Evolutionary conservation across 208 protist genomes (phyloP), one percentile per base, ranked within the genome.

Genomic region (Trypanosoma avium): DNA sequence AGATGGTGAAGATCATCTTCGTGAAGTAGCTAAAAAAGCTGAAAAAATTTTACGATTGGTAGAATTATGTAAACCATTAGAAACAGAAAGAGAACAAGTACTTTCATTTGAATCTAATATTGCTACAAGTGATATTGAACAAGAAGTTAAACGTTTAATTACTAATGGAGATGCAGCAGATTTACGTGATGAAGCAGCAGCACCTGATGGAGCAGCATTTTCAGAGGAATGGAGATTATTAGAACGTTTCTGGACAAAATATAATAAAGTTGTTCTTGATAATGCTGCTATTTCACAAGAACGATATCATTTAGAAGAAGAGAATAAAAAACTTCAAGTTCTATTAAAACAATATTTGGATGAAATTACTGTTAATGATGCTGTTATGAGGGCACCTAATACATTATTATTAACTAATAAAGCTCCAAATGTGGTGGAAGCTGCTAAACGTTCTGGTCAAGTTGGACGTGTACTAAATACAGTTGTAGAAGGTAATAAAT

Each of bases 181-280:
- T 0, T n/a, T 42, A 47, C 24, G 64, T 4, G 56, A 71, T n/a
- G 75, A 83, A 26, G 26, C 62, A 10, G 36, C 72, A 4, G 71
- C 50, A 24, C 61, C 56, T 0, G 79, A 72, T 53, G 72, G 65
- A 15, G 50, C 72, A 33, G 72, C 71, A 12, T 75, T 70, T 12
- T 73, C 77, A n/a, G 79, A 84, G 56, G 88, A 97, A 52, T 98
- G 96, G 95, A 77, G 90, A 47, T 77, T 90, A 17, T 76, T 99
- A 48, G 83, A 98, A 43, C 77, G 91, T 8, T 99, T 99, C 69
- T 98, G 95, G 92, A 84, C 84, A 49, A 92, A 88, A 56, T 86
- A 95, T 73, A 98, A 98, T 88, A 99, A 98, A 68, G 94, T 98
- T 2, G 79, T 97, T 33, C 85, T 98, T 9, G 97, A 98, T 79